Base-by-base conservation (phyloP, 2,329 filamentous ascomycete species). In the Trichoderma arundinaceum region DNA sequence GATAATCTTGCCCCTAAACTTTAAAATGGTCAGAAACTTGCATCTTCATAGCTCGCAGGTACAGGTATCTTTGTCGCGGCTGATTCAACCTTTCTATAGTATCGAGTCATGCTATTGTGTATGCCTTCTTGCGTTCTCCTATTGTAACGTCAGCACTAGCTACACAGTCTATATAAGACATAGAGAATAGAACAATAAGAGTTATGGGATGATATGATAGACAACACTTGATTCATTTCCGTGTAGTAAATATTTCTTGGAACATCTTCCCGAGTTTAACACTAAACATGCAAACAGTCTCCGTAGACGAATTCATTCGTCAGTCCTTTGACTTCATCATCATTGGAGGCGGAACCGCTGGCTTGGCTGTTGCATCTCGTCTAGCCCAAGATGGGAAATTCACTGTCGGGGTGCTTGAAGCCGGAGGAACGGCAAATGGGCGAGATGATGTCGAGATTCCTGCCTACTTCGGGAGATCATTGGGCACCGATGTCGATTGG, bases 261-360 rank as follows among this genome's bases (percentile, higher is more conserved):
- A 44, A 3, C 4, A 39, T 38, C 48, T 15, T 12, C 13, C 22
- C 35, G 35, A 33, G 7, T 8, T n/a, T 6, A 4, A 9, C 9
- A 43, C 9, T 48, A 61, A 46, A 28, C 35, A 66, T 66, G 64
- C 51, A 59, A 39, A 33, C 33, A 9, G 48, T 52, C 19, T 48
- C 64, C 7, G 17, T 66, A 4, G 71, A 72, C 19, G 69, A 69
- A 12, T 77, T 77, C 57, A 65, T 64, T 15, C 62, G 64, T 2
- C 70, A 64, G 8, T 22, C 46, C 32, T 78, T 75, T 44, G 73
- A 76, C 67, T 78, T 74, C 64, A 68, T 86, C 44, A 71, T 87
- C 64, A 73, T 86, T 22, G 84, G 85, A 38, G 84, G 84, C 41
- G 84, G 84, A 7, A 85, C 83, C 7, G 82, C 83, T 13, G 84